A percentile compares a stretch with the other conserved stretches of the same genome.
phyloP scores from a whole-genome alignment of 2,329 filamentous ascomycete species.

The Fusarium papillatum region DNA sequence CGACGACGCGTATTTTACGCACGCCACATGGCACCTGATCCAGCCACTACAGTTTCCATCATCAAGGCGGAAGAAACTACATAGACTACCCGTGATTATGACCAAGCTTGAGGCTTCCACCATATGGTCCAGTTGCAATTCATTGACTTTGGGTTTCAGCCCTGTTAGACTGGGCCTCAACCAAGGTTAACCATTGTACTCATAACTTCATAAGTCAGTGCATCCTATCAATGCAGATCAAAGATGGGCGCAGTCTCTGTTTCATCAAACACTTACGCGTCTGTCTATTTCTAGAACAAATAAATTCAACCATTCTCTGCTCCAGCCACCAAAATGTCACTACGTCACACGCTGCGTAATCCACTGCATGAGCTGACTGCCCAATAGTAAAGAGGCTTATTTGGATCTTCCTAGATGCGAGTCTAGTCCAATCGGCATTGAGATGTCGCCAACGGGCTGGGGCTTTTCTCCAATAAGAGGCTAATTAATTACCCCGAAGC shows the following conservation, averaged over 20 bases:
- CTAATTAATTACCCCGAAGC: constrained; percentile 3
- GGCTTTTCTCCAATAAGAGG: not conserved
- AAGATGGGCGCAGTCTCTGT: not conserved
- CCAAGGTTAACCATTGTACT: not conserved
- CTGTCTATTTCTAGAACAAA: not conserved
- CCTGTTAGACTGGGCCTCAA: not conserved
- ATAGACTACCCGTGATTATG: not conserved
- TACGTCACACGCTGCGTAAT: not conserved
- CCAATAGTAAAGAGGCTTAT: not conserved
- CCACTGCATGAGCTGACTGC: not conserved
- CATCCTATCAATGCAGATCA: not conserved
- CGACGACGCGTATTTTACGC: not conserved
- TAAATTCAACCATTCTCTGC: not conserved
- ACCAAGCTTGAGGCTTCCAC: not conserved
- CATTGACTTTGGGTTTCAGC: not conserved
- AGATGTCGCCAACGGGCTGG: not conserved
- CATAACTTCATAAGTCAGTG: no score
- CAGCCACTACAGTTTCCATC: not conserved
- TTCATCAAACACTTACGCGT: not conserved
- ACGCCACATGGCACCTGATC: not conserved
- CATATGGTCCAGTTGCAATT: not conserved
- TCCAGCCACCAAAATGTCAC: not conserved
- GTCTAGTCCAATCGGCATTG: not conserved
- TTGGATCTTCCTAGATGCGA: not conserved
- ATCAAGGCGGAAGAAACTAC: not conserved